phyloP scores from a whole-genome alignment of 2,329 filamentous ascomycete genomes.

The Aspergillus luchuensis region DNA sequence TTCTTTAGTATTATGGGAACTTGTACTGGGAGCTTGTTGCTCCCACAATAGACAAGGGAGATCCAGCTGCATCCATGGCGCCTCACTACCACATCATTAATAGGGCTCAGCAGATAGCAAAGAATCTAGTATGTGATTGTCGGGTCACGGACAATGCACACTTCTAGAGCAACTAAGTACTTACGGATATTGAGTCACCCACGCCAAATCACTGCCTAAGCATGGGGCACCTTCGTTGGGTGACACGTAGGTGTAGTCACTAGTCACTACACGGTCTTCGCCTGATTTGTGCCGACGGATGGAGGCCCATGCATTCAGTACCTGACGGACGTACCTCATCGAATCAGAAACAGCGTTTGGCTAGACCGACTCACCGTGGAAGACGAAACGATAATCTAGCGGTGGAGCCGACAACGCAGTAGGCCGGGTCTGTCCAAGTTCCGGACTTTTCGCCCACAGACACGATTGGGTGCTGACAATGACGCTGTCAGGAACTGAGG shows the following conservation, averaged over 20 bases:
- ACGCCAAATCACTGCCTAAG: conserved; percentile 6
- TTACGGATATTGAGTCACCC: neutral
- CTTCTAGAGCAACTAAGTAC: neutral
- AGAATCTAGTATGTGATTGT: neutral
- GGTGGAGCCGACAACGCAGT: neutral
- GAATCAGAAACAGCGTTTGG: conserved; percentile 1
- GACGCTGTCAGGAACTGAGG: conserved; percentile 9
- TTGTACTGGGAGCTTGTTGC: neutral
- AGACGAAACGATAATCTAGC: neutral
- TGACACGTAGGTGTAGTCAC: conserved; percentile 1
- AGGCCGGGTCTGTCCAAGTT: neutral
- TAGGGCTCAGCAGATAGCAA: conserved; percentile 1
- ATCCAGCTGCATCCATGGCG: neutral
- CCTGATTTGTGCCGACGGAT: conserved; percentile 1
- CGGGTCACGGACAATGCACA: neutral
- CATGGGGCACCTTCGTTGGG: neutral
- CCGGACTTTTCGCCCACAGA: neutral
- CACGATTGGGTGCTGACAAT: neutral
- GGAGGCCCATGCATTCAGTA: conserved; percentile 6
- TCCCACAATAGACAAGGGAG: neutral
- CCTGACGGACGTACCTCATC: conserved; percentile 5
- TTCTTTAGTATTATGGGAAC: no score
- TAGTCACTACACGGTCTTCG: neutral
- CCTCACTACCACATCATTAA: conserved; percentile 6
- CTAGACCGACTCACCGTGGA: conserved; percentile 3